Percentiles rank a stretch among this genome's conserved stretches.
Evolutionary conservation across 2,329 filamentous ascomycete genomes (phyloP).

Genomic region (Trichoderma citrinoviride): DNA sequence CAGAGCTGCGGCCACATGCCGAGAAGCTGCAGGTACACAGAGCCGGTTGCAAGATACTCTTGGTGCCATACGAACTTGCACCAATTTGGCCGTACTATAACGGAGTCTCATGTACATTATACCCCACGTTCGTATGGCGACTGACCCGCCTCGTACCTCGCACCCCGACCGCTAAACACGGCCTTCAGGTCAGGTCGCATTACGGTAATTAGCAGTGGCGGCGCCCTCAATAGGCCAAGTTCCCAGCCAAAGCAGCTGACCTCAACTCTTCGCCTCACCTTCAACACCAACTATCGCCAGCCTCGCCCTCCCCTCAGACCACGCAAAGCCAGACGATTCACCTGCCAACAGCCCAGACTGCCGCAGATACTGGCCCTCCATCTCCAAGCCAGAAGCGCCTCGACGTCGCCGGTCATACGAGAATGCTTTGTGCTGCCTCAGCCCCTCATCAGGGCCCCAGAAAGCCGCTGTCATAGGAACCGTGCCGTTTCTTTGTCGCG

Average conservation of each 20-base stretch:
- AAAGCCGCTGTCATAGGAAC: slow-evolving; percentile 13
- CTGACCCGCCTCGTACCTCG: neutral
- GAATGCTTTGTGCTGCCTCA: slow-evolving; percentile 19
- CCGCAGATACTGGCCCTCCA: neutral
- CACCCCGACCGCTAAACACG: neutral
- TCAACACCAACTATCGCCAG: slow-evolving; percentile 8
- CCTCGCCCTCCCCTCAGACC: neutral
- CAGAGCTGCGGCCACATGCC: neutral
- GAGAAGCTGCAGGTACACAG: neutral
- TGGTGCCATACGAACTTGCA: rapidly evolving
- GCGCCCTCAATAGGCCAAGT: slow-evolving; percentile 11
- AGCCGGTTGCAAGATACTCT: neutral
- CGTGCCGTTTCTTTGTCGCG: neutral
- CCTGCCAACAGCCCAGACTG: neutral
- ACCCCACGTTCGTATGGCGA: slow-evolving; percentile 12
- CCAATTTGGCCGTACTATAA: too few species aligned
- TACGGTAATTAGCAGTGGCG: neutral
- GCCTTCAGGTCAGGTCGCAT: too few species aligned
- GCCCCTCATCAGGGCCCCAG: slow-evolving; percentile 19
- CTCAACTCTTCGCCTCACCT: neutral
- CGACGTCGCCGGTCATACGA: slow-evolving; percentile 8
- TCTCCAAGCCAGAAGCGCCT: neutral
- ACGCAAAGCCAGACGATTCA: neutral
- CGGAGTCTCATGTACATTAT: slow-evolving; percentile 1
- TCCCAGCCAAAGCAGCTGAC: slow-evolving; percentile 18